Percentiles rank a stretch among this genome's conserved stretches.
These are phyloP conservation scores for Sporisorium graminicola DNA, from an alignment of 1,284 basidiomycete genomes.

Conservation along the genomic window DNA sequence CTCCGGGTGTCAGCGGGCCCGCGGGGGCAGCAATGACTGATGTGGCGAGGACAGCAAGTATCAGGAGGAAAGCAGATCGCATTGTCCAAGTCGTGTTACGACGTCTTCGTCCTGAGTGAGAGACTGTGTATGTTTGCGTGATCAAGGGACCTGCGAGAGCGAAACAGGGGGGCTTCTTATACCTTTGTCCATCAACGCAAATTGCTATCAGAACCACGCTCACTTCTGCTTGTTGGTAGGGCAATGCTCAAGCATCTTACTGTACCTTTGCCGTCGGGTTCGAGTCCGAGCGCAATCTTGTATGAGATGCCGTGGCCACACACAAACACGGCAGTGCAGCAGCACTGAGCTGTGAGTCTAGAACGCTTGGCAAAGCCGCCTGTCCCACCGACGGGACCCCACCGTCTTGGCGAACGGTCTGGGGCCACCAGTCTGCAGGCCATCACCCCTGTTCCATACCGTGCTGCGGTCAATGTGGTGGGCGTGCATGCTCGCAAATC, in stretches of 20 bases:
- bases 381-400: not conserved
- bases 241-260: not conserved
- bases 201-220: not conserved
- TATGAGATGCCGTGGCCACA: not conserved
- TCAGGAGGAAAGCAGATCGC: not conserved
- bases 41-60: not conserved
- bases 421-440: not conserved
- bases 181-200: not conserved
- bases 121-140: not conserved
- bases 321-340: no score
- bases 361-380: not conserved
- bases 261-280: not conserved
- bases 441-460: not conserved
- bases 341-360: not conserved
- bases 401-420: not conserved
- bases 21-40: conserved; percentile 1
- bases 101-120: not conserved
- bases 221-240: not conserved
- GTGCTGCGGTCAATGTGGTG: not conserved
- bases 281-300: not conserved
- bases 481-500: not conserved
- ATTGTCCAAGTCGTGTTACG: not conserved
- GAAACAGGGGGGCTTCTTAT: not conserved
- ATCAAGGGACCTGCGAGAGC: not conserved
- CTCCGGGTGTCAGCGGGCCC: not conserved